Percentiles rank a stretch among this genome's conserved stretches.
Conservation (phyloP, 2,329 filamentous ascomycete species). For the Diplocarpon mali region DNA sequence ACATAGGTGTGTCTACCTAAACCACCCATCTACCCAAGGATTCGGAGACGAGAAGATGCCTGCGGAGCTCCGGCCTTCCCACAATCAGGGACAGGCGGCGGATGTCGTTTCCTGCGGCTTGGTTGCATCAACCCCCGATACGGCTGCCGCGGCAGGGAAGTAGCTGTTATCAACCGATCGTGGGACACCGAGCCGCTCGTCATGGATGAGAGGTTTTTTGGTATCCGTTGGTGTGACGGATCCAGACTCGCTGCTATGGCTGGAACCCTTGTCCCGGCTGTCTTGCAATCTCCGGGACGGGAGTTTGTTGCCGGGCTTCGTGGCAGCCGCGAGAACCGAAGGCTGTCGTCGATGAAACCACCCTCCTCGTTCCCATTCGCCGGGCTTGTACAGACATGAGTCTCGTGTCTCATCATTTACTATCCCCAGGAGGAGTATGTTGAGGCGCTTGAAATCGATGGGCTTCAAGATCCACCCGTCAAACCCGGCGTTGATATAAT, state of each 20-base stretch:
- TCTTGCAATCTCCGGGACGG: not conserved
- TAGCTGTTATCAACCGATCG: not conserved
- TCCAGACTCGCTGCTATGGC: constrained; percentile 13
- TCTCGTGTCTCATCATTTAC: constrained; percentile 46
- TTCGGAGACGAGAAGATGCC: no score
- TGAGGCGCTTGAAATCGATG: constrained; percentile 68
- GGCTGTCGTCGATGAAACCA: constrained; percentile 48
- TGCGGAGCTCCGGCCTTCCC: not conserved
- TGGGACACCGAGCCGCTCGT: constrained; percentile 8
- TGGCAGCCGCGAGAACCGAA: constrained; percentile 3
- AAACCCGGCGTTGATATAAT: constrained; percentile 69
- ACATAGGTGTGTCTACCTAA: no score
- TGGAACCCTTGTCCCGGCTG: not conserved
- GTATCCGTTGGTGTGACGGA: constrained; percentile 6
- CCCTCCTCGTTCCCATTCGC: constrained; percentile 75
- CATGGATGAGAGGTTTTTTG: constrained; percentile 8
- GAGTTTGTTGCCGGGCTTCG: constrained; percentile 3
- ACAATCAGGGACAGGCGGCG: not conserved
- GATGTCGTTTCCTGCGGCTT: not conserved
- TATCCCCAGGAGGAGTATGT: constrained; percentile 58
- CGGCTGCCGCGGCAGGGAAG: not conserved
- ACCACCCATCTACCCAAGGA: no score
- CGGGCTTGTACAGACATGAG: constrained; percentile 55
- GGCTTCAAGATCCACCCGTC: constrained; percentile 89
- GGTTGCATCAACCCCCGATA: not conserved